phyloP scores from a whole-genome alignment of 495 filamentous ascomycete species.

The Aspergillus nidulans region DNA sequence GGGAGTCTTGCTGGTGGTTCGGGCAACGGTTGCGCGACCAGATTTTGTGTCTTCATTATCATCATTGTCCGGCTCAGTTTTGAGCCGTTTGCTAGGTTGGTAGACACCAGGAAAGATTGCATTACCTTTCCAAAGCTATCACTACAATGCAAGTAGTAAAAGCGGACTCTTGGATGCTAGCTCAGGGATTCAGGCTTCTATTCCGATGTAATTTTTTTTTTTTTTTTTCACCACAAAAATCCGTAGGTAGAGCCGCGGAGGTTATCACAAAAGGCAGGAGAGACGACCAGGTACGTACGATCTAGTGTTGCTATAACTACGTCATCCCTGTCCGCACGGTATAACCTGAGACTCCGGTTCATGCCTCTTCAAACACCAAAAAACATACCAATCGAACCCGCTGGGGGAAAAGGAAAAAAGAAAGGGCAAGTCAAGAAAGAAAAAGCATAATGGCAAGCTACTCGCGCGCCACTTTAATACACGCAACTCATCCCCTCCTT shows the following conservation, averaged over 20 bases:
- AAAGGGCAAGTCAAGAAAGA: not conserved
- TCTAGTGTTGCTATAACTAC: not conserved
- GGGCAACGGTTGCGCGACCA: not conserved
- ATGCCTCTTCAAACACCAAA: not conserved
- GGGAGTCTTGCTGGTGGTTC: conserved; percentile 11
- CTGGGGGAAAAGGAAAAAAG: not conserved
- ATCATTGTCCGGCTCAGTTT: not conserved
- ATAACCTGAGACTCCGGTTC: not conserved
- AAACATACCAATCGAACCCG: not conserved
- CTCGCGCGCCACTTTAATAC: conserved; percentile 34
- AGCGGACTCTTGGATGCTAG: not conserved
- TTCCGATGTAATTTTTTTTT: not conserved
- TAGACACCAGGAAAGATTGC: not conserved
- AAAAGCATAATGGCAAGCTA: conserved; percentile 15
- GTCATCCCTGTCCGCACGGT: not conserved
- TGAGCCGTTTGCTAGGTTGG: not conserved
- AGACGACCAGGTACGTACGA: too few species aligned
- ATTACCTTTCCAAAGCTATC: not conserved
- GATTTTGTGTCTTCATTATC: conserved; percentile 11
- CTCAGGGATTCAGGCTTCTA: not conserved
- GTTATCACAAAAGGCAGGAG: too few species aligned
- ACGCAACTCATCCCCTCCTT: conserved; percentile 42
- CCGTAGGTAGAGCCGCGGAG: too few species aligned
- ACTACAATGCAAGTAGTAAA: not conserved
- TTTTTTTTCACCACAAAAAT: too few species aligned